A percentile compares a stretch with the other conserved stretches of the same genome.
Evolutionary conservation across 805 yeast genomes (phyloP).

Genomic region (Candida qinlingensis): DNA sequence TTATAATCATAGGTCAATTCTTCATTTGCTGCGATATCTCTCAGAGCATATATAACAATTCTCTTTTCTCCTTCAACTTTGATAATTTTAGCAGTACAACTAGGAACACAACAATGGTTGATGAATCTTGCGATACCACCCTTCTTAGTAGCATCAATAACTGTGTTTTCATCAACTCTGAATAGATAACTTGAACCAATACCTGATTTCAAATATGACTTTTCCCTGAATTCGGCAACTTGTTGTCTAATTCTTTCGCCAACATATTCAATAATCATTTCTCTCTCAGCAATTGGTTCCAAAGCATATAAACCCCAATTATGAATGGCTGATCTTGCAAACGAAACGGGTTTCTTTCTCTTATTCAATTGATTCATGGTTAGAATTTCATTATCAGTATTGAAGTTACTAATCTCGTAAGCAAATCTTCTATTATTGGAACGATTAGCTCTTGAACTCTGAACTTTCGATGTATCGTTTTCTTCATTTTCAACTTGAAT

Average conservation of each 20-base stretch:
- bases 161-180: conserved; percentile 89
- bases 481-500: conserved; percentile 59
- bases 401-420: conserved; percentile 81
- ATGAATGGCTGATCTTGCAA: conserved; percentile 94
- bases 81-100: conserved; percentile 94
- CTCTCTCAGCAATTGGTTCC: conserved; percentile 92
- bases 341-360: conserved; percentile 90
- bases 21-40: conserved; percentile 83
- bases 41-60: conserved; percentile 88
- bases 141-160: conserved; percentile 93
- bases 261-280: conserved; percentile 96
- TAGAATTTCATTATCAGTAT: conserved; percentile 75
- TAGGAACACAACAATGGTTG: conserved; percentile 96
- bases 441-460: conserved; percentile 79
- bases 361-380: conserved; percentile 83
- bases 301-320: conserved; percentile 97
- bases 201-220: conserved; percentile 79
- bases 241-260: conserved; percentile 93
- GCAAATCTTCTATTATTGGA: conserved; percentile 85
- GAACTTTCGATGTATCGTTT: conserved; percentile 37
- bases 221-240: conserved; percentile 89
- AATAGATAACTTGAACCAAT: conserved; percentile 93
- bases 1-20: conserved; percentile 95
- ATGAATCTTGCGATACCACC: conserved; percentile 98
- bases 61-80: conserved; percentile 91